A percentile compares a stretch with the other conserved stretches of the same genome.
These are phyloP conservation scores for Phytophthora niederhauseri DNA, from an alignment of 352 stramenopile species.

Conservation along the genomic window DNA sequence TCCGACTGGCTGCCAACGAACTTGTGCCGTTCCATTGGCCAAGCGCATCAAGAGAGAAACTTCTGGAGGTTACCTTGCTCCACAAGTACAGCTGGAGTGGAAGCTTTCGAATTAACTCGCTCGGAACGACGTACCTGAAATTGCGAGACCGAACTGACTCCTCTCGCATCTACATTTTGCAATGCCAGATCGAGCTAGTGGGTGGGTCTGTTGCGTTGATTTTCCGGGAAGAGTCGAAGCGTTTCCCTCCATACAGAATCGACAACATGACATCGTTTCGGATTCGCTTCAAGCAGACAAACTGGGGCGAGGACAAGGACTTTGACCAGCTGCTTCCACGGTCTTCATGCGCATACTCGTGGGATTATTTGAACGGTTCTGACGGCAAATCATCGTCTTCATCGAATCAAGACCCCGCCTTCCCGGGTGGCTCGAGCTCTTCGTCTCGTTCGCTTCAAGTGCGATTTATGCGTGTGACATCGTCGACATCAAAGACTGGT, in stretches of 20 bases:
- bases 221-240: slow-evolving; percentile 85
- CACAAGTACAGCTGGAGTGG: slow-evolving; percentile 86
- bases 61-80: slow-evolving; percentile 86
- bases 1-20: slow-evolving; percentile 73
- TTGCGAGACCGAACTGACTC: slow-evolving; percentile 70
- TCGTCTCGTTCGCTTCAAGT: slow-evolving; percentile 78
- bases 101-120: slow-evolving; percentile 86
- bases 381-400: slow-evolving; percentile 63
- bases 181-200: slow-evolving; percentile 88
- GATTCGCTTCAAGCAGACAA: slow-evolving; percentile 86
- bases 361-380: slow-evolving; percentile 78
- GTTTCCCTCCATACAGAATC: slow-evolving; percentile 91
- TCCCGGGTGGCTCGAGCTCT: slow-evolving; percentile 58
- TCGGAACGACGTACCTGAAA: slow-evolving; percentile 89
- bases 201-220: slow-evolving; percentile 85
- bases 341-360: slow-evolving; percentile 85
- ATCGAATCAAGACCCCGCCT: slow-evolving; percentile 70
- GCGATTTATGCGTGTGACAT: slow-evolving; percentile 90
- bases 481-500: slow-evolving; percentile 56
- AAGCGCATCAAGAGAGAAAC: slow-evolving; percentile 73
- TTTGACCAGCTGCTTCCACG: slow-evolving; percentile 81
- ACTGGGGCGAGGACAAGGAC: slow-evolving; percentile 71
- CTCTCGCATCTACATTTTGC: slow-evolving; percentile 88
- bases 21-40: slow-evolving; percentile 88
- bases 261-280: slow-evolving; percentile 93